phyloP scores from a whole-genome alignment of 345 rosid species.

The Eucalyptus leucophloia region DNA sequence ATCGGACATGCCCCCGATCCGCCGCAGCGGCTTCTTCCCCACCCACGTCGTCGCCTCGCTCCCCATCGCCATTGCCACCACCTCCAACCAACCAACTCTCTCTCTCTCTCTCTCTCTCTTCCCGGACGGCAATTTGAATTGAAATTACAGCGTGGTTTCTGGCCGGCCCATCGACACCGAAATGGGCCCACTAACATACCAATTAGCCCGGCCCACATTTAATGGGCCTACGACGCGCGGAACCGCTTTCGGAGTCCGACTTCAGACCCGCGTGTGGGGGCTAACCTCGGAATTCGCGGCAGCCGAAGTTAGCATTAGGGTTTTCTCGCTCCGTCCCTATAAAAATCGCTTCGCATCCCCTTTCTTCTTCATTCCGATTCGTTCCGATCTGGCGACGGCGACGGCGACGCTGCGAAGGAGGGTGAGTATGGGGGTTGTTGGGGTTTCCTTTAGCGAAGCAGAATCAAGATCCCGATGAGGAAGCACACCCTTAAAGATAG shows the following conservation, averaged over 20 bases:
- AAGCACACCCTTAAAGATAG: conserved; percentile 39
- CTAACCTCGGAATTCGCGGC: neutral
- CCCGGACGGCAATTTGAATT: neutral
- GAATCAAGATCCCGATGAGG: conserved; percentile 21
- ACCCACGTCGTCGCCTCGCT: conserved; percentile 90
- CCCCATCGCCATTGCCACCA: conserved; percentile 56
- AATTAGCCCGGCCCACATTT: neutral
- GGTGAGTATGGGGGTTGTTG: neutral
- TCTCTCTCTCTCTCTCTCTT: neutral
- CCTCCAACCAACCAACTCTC: neutral
- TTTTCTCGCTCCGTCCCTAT: neutral
- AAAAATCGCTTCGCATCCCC: neutral
- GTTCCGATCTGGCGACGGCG: neutral
- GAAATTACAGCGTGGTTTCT: neutral
- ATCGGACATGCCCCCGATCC: conserved; percentile 95
- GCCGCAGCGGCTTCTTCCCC: conserved; percentile 80
- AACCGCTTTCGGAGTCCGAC: neutral
- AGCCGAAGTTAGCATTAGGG: neutral
- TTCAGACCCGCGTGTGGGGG: neutral
- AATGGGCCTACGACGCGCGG: neutral
- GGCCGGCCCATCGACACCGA: neutral
- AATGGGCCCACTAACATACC: neutral
- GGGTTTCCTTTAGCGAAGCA: neutral
- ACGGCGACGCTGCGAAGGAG: neutral
- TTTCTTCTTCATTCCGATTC: neutral